These are phyloP conservation scores for Asparagopsis taxiformis DNA, from an alignment of 31 red algal species.

Conservation along the genomic window DNA sequence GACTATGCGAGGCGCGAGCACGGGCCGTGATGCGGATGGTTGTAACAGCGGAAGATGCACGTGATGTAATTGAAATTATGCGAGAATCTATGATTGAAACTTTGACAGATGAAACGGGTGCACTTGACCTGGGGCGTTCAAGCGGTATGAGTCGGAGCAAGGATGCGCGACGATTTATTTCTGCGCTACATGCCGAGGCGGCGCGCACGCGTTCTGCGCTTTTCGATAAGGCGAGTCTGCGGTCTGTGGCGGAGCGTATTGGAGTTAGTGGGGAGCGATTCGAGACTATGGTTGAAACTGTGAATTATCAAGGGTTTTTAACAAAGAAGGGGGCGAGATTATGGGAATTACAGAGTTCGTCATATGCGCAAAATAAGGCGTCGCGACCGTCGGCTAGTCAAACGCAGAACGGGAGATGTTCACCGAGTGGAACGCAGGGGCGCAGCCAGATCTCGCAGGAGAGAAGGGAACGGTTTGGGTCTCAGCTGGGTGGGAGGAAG, in stretches of 20 bases:
- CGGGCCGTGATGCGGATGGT: slow-evolving; percentile 71
- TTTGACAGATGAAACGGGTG: slow-evolving; percentile 56
- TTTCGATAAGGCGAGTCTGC: slow-evolving; percentile 44
- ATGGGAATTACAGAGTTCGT: slow-evolving; percentile 70
- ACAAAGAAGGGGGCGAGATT: slow-evolving; percentile 56
- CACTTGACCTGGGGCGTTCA: slow-evolving; percentile 57
- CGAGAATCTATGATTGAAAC: slow-evolving; percentile 76
- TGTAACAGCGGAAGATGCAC: slow-evolving; percentile 78
- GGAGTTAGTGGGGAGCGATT: slow-evolving; percentile 53
- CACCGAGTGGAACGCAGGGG: neutral
- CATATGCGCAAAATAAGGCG: slow-evolving; percentile 26
- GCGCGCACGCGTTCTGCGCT: slow-evolving; percentile 40
- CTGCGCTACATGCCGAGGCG: slow-evolving; percentile 69
- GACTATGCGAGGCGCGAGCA: slow-evolving; percentile 89
- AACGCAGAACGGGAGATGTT: neutral
- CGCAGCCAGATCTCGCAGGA: neutral
- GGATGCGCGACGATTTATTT: slow-evolving; percentile 62
- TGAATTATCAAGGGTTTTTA: slow-evolving; percentile 86
- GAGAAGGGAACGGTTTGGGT: neutral
- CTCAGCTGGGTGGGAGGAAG: neutral
- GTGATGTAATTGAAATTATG: slow-evolving; percentile 92
- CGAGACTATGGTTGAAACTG: slow-evolving; percentile 69
- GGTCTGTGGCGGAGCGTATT: slow-evolving; percentile 46
- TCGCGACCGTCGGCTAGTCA: neutral
- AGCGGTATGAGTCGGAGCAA: slow-evolving; percentile 67